Percentiles rank a stretch among this genome's conserved stretches.
These are phyloP conservation scores for Somion occarium DNA, from an alignment of 1,284 basidiomycete species.

Conservation along the genomic window DNA sequence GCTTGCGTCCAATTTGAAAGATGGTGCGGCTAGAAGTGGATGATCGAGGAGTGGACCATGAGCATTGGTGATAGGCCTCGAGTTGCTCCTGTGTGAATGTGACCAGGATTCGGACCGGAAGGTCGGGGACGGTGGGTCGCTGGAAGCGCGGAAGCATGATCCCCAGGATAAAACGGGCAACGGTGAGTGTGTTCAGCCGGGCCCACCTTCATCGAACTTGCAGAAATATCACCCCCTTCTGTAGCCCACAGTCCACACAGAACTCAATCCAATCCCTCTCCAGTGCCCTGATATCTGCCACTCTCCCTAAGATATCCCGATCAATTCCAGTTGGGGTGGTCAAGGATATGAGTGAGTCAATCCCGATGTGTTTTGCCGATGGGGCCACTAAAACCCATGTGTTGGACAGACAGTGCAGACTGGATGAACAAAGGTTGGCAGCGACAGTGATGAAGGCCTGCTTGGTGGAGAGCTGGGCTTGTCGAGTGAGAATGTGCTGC, in stretches of 20 bases:
- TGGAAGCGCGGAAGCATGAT: background rate
- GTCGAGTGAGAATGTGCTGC: too few species aligned
- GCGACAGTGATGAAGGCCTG: too few species aligned
- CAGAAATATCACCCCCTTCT: background rate
- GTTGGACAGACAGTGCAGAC: too few species aligned
- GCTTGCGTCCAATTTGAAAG: background rate
- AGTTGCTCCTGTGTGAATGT: background rate
- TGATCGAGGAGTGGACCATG: background rate
- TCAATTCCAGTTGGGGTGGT: background rate
- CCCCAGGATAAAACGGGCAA: background rate
- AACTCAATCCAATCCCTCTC: constrained; percentile 1
- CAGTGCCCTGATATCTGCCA: background rate
- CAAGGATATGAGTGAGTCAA: background rate
- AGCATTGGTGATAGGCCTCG: background rate
- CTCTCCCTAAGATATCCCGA: background rate
- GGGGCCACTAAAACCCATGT: background rate
- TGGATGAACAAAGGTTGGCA: too few species aligned
- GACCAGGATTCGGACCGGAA: background rate
- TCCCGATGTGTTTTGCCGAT: background rate
- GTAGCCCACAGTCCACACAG: background rate
- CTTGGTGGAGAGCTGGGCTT: too few species aligned
- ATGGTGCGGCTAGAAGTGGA: background rate
- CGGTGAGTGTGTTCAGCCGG: background rate
- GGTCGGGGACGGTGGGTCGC: background rate
- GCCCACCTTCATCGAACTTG: background rate